Conservation (phyloP, 441 rosid genomes). For the Pelargonium myrrhifolium region DNA sequence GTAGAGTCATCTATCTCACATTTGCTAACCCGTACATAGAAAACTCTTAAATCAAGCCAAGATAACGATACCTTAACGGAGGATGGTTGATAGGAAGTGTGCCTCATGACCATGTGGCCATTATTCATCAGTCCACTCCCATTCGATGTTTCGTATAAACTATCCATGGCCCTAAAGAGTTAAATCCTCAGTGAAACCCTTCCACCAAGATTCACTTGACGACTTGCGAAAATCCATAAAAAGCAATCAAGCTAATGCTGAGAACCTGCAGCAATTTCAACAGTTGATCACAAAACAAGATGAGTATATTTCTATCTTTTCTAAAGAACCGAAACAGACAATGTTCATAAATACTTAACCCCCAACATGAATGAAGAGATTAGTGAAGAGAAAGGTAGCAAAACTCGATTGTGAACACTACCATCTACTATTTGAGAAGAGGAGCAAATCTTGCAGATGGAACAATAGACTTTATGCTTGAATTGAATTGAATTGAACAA, state of each 20-base stretch:
- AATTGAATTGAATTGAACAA: conserved; percentile 11
- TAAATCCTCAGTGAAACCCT: conserved; percentile 21
- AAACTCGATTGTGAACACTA: conserved; percentile 7
- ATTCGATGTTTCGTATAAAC: conserved; percentile 38
- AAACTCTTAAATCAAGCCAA: conserved; percentile 52
- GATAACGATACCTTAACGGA: conserved; percentile 24
- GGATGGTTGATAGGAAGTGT: conserved; percentile 21
- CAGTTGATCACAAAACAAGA: not conserved
- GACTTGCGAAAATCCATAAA: conserved; percentile 18
- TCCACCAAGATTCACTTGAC: conserved; percentile 19
- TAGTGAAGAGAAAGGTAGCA: not conserved
- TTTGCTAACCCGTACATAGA: conserved; percentile 50
- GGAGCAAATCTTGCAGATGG: conserved; percentile 8
- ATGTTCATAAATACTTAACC: not conserved
- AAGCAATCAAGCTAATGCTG: conserved; percentile 11
- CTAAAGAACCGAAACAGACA: not conserved
- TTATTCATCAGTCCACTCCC: conserved; percentile 23
- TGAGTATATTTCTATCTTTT: not conserved
- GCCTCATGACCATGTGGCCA: conserved; percentile 15
- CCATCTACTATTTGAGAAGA: conserved; percentile 10
- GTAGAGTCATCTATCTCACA: conserved; percentile 49
- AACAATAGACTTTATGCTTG: conserved; percentile 5
- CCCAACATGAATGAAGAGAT: not conserved
- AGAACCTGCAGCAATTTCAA: conserved; percentile 27
- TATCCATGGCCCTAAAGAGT: conserved; percentile 39